Evolutionary conservation across 139 green algal genomes (phyloP).

Genomic region (Haematococcus lacustris): DNA sequence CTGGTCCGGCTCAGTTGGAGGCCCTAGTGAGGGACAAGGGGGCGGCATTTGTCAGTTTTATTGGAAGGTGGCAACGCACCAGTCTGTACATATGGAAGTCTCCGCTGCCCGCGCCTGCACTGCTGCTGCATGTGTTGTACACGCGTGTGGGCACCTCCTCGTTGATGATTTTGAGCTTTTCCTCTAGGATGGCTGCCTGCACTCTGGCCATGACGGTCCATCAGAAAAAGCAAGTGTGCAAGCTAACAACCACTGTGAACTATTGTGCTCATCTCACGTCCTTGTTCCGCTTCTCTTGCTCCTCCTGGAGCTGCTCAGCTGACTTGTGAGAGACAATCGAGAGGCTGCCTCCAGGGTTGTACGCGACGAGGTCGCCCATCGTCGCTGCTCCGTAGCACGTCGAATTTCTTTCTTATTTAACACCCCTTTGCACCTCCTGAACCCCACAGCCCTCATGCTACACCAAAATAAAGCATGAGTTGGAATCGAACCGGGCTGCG

Average conservation of each 20-base stretch:
- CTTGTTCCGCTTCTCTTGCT: constrained; percentile 22
- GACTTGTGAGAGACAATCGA: constrained; percentile 3
- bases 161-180: constrained; percentile 78
- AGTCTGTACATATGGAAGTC: constrained; percentile 86
- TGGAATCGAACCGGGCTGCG: too few species aligned
- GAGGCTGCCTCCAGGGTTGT: neutral
- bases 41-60: too few species aligned
- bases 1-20: too few species aligned
- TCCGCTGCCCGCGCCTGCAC: constrained; percentile 76
- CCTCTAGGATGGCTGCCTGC: constrained; percentile 74
- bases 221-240: neutral
- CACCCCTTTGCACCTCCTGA: too few species aligned
- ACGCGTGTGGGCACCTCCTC: constrained; percentile 66
- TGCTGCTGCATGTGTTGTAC: constrained; percentile 70
- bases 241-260: neutral
- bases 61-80: too few species aligned
- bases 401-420: too few species aligned
- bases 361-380: constrained; percentile 18
- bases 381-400: too few species aligned
- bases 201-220: neutral
- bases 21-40: too few species aligned
- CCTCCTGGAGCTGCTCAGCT: constrained; percentile 11
- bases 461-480: too few species aligned
- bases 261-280: constrained; percentile 5
- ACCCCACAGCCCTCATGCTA: too few species aligned